phyloP scores from a whole-genome alignment of 352 stramenopile genomes.

The Globisporangium mamillatum region DNA sequence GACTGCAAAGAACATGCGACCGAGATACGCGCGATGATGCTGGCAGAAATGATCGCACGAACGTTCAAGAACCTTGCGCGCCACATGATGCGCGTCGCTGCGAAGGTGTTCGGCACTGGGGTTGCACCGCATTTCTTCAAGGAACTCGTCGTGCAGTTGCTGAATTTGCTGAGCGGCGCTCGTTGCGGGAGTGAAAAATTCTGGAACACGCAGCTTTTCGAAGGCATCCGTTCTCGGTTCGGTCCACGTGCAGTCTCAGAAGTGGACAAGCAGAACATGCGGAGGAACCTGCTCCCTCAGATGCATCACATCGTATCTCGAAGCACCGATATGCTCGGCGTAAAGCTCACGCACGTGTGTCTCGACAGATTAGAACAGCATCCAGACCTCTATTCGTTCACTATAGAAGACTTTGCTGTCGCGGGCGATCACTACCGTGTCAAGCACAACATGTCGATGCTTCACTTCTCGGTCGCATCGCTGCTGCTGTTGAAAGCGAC shows the following conservation, averaged over 20 bases:
- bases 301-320: constrained; percentile 55
- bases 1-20: constrained; percentile 53
- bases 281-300: constrained; percentile 42
- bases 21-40: constrained; percentile 56
- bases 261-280: constrained; percentile 79
- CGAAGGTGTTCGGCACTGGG: constrained; percentile 33
- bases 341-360: constrained; percentile 37
- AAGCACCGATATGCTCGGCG: constrained; percentile 51
- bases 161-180: constrained; percentile 75
- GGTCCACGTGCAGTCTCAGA: constrained; percentile 57
- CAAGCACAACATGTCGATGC: constrained; percentile 83
- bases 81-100: constrained; percentile 54
- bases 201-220: constrained; percentile 69
- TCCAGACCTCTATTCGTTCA: constrained; percentile 73
- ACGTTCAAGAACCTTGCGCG: constrained; percentile 88
- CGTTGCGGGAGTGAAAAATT: constrained; percentile 57
- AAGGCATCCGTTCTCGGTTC: constrained; percentile 76
- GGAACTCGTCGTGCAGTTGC: constrained; percentile 43
- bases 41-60: constrained; percentile 86
- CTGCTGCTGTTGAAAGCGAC: constrained; percentile 76
- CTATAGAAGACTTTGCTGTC: constrained; percentile 61
- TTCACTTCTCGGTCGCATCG: constrained; percentile 88
- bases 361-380: constrained; percentile 43
- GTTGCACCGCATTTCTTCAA: constrained; percentile 43
- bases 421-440: constrained; percentile 41